phyloP scores from a whole-genome alignment of 2,329 filamentous ascomycete genomes.

The Mollisia scopiformis region DNA sequence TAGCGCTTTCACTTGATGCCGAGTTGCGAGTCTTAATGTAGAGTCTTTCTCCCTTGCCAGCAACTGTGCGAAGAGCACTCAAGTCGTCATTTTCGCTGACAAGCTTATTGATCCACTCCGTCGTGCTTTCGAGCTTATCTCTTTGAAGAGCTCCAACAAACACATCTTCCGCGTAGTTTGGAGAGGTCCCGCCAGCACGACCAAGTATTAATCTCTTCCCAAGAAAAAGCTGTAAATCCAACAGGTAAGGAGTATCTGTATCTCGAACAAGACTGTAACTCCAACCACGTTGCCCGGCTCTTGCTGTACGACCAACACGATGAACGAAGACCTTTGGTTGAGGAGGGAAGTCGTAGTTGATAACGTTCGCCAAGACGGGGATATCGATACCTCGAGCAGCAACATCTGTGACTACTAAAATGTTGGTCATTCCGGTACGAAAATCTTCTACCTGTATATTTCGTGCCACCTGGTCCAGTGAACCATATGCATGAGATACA shows the following conservation, averaged over 20 bases:
- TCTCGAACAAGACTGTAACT: constrained; percentile 91
- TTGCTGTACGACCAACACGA: constrained; percentile 91
- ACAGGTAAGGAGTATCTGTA: constrained; percentile 85
- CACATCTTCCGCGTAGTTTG: constrained; percentile 81
- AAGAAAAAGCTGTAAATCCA: constrained; percentile 93
- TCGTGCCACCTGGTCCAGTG: constrained; percentile 90
- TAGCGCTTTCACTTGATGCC: constrained; percentile 88
- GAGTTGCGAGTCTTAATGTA: constrained; percentile 90
- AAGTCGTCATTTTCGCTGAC: constrained; percentile 78
- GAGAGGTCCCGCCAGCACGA: constrained; percentile 57
- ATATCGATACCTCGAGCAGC: constrained; percentile 98
- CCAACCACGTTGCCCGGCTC: constrained; percentile 92
- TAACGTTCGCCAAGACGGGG: constrained; percentile 91
- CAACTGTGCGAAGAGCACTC: constrained; percentile 69
- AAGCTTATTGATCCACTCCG: constrained; percentile 83
- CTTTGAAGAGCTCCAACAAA: constrained; percentile 78
- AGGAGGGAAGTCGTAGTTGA: constrained; percentile 98
- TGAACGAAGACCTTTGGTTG: constrained; percentile 98
- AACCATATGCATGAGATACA: constrained; percentile 92
- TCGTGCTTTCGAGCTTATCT: constrained; percentile 72
- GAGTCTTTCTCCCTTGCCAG: constrained; percentile 87
- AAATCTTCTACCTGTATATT: constrained; percentile 93
- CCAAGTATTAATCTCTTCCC: constrained; percentile 82
- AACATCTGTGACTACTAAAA: constrained; percentile 94
- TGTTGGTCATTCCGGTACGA: constrained; percentile 79